Base-by-base conservation (phyloP, 768 basidiomycete genomes). In the Russula brevipes region DNA sequence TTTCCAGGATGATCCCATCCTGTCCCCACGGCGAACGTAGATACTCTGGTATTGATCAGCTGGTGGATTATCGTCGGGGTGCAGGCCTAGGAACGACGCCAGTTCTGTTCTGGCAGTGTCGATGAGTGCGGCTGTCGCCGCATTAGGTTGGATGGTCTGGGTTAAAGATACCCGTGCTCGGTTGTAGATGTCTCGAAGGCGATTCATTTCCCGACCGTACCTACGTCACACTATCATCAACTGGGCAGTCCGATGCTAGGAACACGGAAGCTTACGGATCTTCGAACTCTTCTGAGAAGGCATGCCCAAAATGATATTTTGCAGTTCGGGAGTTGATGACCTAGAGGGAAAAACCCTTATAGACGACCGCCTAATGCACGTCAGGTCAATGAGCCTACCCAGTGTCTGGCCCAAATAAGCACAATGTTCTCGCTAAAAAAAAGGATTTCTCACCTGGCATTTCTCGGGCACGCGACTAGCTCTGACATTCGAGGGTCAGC, bases 381-480 rank as follows among this genome's bases (percentile, higher is more conserved):
- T 36, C 50, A 11, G 36, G 45, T 54, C 36, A 16, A 57, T 39
- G 10, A 14, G 42, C 74, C 42, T 75, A 86, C 85, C 86, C 85
- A 88, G 70, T 88, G 86, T 70, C 85, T 87, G 61, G 10, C 19
- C 54, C 30, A 49, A 59, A 57, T 64, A 36, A 65, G 63, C 56
- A 68, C 61, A 52, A 56, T 45, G 60, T 57, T 31, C 56, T 60
- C 24, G 35, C 30, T 8, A 54, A 55, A 55, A 35, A 42, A 35
- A 42, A 46, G 45, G 44, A 36, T 50, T 54, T 69, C 78, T 71
- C 71, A 87, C 86, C 85, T 83, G 41, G 85, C 84, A 30, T 78
- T 77, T 56, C 87, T 77, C 19, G 88, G 88, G 69, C 88, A 89
- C n/a, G 87, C 84, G 30, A 87, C 86, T 31, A 85, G 75, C 70